phyloP scores from a whole-genome alignment of 2,329 filamentous ascomycete species.

The Cadophora sp. region DNA sequence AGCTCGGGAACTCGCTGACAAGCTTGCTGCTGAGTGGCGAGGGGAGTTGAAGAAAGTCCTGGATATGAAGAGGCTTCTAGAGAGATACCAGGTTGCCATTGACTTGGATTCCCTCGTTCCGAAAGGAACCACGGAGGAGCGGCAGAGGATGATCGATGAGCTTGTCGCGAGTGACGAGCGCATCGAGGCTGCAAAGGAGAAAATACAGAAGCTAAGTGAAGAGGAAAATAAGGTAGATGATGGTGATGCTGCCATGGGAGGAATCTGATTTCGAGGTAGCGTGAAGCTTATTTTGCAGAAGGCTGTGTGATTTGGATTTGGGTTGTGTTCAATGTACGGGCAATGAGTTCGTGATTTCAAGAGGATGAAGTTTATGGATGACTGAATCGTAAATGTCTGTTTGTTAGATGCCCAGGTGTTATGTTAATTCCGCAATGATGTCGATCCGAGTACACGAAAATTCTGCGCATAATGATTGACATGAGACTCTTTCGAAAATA shows the following conservation, averaged over 20 bases:
- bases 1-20: slow-evolving; percentile 8
- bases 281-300: not conserved
- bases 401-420: not conserved
- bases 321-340: not conserved
- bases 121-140: not conserved
- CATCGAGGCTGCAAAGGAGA: not conserved
- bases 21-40: slow-evolving; percentile 13
- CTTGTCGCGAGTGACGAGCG: slow-evolving; percentile 6
- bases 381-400: not conserved
- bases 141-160: slow-evolving; percentile 9
- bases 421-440: slow-evolving; percentile 1
- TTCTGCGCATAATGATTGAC: not conserved
- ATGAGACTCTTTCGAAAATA: not conserved
- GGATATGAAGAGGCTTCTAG: slow-evolving; percentile 5
- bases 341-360: not conserved
- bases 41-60: slow-evolving; percentile 13
- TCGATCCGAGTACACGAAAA: not conserved
- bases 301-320: not conserved
- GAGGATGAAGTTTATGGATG: not conserved
- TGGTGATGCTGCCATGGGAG: slow-evolving; percentile 5
- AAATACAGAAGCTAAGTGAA: not conserved
- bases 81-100: slow-evolving; percentile 7
- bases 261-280: not conserved
- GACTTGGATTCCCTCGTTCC: slow-evolving; percentile 15
- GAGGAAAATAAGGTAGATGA: not conserved